Percentiles rank a stretch among this genome's conserved stretches.
Evolutionary conservation across 805 yeast species (phyloP).

Genomic region (Wickerhamiella musiphila): DNA sequence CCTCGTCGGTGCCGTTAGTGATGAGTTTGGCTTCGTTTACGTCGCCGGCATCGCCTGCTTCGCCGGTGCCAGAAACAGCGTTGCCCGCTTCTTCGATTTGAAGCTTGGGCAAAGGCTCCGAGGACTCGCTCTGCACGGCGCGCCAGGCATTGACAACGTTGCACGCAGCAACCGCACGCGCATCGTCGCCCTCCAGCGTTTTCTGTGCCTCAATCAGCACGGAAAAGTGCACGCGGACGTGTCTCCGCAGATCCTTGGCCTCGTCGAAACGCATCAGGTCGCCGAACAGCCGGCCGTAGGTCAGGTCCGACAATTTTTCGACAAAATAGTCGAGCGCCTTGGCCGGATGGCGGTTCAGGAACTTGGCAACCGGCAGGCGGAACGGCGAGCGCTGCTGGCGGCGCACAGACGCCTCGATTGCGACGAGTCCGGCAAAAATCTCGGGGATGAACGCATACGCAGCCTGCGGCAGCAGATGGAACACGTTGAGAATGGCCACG

Average conservation of each 20-base stretch:
- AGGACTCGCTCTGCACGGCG: constrained; percentile 1
- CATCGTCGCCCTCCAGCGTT: constrained; percentile 34
- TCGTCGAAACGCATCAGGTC: constrained; percentile 41
- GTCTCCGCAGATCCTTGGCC: constrained; percentile 30
- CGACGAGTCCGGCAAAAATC: constrained; percentile 54
- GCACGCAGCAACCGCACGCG: constrained; percentile 46
- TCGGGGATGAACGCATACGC: constrained; percentile 88
- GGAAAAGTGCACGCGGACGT: constrained; percentile 35
- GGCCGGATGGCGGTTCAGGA: constrained; percentile 62
- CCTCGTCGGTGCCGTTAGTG: no score
- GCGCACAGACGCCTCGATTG: constrained; percentile 66
- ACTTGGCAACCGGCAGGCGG: constrained; percentile 76
- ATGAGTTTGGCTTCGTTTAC: no score
- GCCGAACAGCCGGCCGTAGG: constrained; percentile 47
- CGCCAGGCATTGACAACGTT: constrained; percentile 35
- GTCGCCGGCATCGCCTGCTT: no score
- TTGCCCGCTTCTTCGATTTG: constrained; percentile 2
- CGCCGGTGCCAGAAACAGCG: constrained; percentile 18
- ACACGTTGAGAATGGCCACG: constrained; percentile 76
- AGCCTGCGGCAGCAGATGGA: constrained; percentile 78
- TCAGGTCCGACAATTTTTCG: constrained; percentile 45
- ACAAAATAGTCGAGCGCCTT: constrained; percentile 57
- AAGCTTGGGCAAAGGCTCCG: constrained; percentile 5
- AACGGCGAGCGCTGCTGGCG: constrained; percentile 80
- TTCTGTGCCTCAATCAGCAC: constrained; percentile 31